A percentile compares a stretch with the other conserved stretches of the same genome.
These are phyloP conservation scores for Colletotrichum tanaceti DNA, from an alignment of 2,329 filamentous ascomycete genomes.

Conservation along the genomic window DNA sequence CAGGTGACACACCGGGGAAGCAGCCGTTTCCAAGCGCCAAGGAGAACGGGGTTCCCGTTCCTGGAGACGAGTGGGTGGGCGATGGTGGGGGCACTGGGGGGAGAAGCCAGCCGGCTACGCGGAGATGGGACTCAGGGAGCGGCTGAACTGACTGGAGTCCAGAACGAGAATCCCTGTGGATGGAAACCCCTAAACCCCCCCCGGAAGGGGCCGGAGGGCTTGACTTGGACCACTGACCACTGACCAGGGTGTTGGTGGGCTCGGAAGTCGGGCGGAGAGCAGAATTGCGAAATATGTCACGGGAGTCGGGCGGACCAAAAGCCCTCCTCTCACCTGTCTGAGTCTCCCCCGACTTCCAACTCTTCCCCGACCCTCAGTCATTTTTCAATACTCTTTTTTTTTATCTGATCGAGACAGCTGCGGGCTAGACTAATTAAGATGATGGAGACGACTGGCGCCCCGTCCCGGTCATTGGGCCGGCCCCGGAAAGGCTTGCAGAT, in stretches of 20 bases:
- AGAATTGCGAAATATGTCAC: conserved; percentile 2
- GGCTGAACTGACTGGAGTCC: no score
- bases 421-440: conserved; percentile 12
- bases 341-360: conserved; percentile 34
- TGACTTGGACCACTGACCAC: no score
- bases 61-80: conserved; percentile 2
- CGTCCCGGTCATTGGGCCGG: conserved; percentile 26
- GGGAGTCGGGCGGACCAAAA: conserved; percentile 31
- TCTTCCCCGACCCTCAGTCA: conserved; percentile 21
- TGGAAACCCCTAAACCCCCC: background rate
- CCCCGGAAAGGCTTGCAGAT: conserved; percentile 37
- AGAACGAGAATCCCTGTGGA: conserved; percentile 20
- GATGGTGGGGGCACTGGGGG: no score
- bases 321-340: conserved; percentile 1
- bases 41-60: background rate
- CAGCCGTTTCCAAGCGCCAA: background rate
- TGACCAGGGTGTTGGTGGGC: conserved; percentile 7
- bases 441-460: conserved; percentile 25
- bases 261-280: conserved; percentile 32
- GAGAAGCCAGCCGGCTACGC: no score
- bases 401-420: background rate
- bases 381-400: conserved; percentile 7
- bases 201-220: no score
- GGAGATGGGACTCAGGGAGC: no score
- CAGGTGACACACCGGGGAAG: conserved; percentile 33